These are phyloP conservation scores for Camellia japonica DNA, from an alignment of 148 eudicot genomes.

Conservation along the genomic window DNA sequence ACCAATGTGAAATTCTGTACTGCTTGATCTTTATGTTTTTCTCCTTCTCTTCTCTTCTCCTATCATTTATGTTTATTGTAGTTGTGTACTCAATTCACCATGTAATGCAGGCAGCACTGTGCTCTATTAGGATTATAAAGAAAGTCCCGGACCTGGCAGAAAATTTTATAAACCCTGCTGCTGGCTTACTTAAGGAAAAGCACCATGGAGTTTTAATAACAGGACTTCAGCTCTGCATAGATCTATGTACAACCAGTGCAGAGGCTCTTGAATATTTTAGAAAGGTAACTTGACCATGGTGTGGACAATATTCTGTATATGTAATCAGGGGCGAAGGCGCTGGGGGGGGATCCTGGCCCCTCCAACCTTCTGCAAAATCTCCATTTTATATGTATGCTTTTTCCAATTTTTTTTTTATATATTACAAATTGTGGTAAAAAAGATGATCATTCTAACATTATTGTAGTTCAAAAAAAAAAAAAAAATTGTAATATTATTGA, in stretches of 20 bases:
- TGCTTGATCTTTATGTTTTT: background rate
- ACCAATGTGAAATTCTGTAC: background rate
- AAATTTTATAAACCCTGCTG: constrained; percentile 82
- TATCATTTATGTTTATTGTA: background rate
- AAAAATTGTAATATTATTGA: too few species aligned
- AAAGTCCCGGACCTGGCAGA: constrained; percentile 99
- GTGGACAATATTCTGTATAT: background rate
- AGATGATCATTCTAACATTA: too few species aligned
- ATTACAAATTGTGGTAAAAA: too few species aligned
- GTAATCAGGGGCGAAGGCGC: too few species aligned
- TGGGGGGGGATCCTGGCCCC: too few species aligned
- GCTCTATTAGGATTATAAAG: constrained; percentile 87
- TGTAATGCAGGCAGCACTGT: constrained; percentile 85
- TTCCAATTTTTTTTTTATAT: too few species aligned
- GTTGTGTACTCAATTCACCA: constrained; percentile 6
- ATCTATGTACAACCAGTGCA: constrained; percentile 70
- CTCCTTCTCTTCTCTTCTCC: background rate
- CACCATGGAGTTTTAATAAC: constrained; percentile 96
- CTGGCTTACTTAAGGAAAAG: constrained; percentile 87
- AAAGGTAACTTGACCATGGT: constrained; percentile 52
- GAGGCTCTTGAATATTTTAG: constrained; percentile 95
- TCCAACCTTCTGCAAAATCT: too few species aligned
- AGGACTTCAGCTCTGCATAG: constrained; percentile 87
- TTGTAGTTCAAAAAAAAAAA: too few species aligned
- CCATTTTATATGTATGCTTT: too few species aligned